Evolutionary conservation across 352 stramenopile genomes (phyloP).

Genomic region (Pythium dissotocum): DNA sequence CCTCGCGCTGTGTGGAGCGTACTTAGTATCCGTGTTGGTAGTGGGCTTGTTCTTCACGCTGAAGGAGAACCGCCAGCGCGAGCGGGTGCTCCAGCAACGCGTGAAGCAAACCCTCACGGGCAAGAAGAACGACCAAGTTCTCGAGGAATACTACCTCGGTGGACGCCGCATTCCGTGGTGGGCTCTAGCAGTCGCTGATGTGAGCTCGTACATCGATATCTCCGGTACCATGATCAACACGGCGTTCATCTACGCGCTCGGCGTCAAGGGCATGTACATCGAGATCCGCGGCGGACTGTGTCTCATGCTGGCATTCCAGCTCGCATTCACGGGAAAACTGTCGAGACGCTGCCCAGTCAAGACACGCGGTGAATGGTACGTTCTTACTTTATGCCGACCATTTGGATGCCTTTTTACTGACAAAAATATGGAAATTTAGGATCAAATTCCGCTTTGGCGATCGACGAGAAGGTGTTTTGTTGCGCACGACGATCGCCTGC

Average conservation of each 20-base stretch:
- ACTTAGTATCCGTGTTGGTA: constrained; percentile 61
- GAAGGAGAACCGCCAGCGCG: constrained; percentile 48
- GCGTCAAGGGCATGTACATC: constrained; percentile 86
- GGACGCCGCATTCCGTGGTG: constrained; percentile 71
- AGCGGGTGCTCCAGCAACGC: constrained; percentile 33
- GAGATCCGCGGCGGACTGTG: constrained; percentile 77
- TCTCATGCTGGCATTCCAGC: constrained; percentile 78
- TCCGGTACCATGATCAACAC: constrained; percentile 87
- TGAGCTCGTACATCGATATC: constrained; percentile 87
- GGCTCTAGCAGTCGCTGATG: constrained; percentile 69
- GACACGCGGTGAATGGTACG: constrained; percentile 74
- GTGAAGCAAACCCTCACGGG: constrained; percentile 16
- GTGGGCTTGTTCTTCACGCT: constrained; percentile 73
- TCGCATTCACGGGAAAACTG: constrained; percentile 80
- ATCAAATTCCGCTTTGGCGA: constrained; percentile 82
- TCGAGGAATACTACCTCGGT: constrained; percentile 80
- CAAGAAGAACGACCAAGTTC: constrained; percentile 34
- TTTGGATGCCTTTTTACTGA: background rate
- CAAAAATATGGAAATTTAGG: constrained; percentile 29
- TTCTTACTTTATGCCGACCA: background rate
- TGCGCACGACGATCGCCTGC: constrained; percentile 69
- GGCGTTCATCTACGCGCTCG: constrained; percentile 74
- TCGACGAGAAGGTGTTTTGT: constrained; percentile 46
- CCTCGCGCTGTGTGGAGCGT: constrained; percentile 50
- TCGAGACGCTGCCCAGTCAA: constrained; percentile 74